Evolutionary conservation across 208 protist species (phyloP).

Genomic region (Acanthamoeba lugdunensis): DNA sequence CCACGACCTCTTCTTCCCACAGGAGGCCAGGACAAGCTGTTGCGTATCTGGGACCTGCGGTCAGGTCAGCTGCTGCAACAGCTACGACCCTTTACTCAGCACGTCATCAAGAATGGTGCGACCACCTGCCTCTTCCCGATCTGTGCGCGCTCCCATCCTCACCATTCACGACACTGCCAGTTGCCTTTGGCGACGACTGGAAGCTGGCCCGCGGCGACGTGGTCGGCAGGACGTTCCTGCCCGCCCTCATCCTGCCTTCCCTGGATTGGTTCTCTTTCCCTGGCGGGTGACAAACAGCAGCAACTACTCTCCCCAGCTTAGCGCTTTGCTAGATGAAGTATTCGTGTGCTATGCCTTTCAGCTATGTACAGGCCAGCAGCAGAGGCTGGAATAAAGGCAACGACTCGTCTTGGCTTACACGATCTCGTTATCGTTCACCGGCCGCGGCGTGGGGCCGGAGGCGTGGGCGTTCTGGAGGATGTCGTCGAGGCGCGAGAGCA

Average conservation of each 20-base stretch:
- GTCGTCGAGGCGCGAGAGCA: neutral
- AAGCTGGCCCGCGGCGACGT: constrained; percentile 15
- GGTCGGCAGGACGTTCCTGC: neutral
- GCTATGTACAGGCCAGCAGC: neutral
- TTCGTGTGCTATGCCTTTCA: neutral
- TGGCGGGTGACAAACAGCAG: neutral
- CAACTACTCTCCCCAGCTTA: neutral
- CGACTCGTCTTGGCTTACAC: neutral
- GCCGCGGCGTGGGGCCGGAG: neutral
- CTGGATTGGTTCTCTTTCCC: constrained; percentile 36
- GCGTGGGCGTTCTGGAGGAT: neutral
- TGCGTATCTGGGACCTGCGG: neutral
- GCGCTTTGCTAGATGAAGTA: neutral
- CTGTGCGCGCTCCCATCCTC: neutral
- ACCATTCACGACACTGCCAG: neutral
- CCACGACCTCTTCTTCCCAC: too few relatives aligned
- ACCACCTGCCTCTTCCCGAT: neutral
- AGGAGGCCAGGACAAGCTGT: constrained; percentile 45
- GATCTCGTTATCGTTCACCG: neutral
- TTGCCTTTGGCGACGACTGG: constrained; percentile 49
- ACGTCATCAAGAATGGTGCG: constrained; percentile 19
- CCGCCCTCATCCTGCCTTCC: constrained; percentile 12
- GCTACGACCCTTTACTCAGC: neutral
- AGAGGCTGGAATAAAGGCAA: neutral
- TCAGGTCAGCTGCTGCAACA: constrained; percentile 17